Evolutionary conservation across 2,329 filamentous ascomycete species (phyloP).

Genomic region (Cladosporium sp.): DNA sequence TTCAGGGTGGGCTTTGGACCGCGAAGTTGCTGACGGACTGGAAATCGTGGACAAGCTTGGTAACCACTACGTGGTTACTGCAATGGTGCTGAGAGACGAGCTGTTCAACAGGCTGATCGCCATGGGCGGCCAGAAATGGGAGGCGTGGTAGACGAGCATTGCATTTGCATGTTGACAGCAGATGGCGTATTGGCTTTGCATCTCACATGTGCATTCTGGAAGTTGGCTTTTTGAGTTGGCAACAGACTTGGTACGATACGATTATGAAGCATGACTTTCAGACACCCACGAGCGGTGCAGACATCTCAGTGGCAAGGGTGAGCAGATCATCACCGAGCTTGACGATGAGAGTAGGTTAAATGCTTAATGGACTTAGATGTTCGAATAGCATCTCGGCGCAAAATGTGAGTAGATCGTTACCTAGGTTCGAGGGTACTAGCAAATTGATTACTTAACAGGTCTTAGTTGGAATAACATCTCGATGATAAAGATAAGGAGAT

Average conservation of each 20-base stretch:
- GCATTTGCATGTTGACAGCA: conserved; percentile 5
- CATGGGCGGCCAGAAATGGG: conserved; percentile 82
- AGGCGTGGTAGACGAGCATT: conserved; percentile 59
- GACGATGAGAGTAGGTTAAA: background rate
- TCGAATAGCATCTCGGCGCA: background rate
- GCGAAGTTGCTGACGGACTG: conserved; percentile 74
- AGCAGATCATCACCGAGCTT: background rate
- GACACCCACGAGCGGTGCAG: background rate
- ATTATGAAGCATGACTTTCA: conserved; percentile 11
- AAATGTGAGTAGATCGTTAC: background rate
- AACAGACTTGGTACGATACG: background rate
- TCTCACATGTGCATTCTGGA: background rate
- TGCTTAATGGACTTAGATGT: background rate
- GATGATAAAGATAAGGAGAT: background rate
- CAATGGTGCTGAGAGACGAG: conserved; percentile 71
- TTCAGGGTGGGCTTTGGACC: conserved; percentile 69
- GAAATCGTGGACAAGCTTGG: conserved; percentile 64
- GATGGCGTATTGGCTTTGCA: background rate
- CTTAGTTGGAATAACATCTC: background rate
- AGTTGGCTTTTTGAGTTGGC: background rate
- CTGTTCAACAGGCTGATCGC: conserved; percentile 77
- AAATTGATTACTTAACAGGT: background rate
- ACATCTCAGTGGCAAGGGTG: background rate
- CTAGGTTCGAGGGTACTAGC: background rate
- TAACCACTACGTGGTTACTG: conserved; percentile 64